Evolutionary conservation across 306 rosid genomes (phyloP), one percentile per base, ranked within the genome.

Genomic region (Aeschynomene evenia): DNA sequence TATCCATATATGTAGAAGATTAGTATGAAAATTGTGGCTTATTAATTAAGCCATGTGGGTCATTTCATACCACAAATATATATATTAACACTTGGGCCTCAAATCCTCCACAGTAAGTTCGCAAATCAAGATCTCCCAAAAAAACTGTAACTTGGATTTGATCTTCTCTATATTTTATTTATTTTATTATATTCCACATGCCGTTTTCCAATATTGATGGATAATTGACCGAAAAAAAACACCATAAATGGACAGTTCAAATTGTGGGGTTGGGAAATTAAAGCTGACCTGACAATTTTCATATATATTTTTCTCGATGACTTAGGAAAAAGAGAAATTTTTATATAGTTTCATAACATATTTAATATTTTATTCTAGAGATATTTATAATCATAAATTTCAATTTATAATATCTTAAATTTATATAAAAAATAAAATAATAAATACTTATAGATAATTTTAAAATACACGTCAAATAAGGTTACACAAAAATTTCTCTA

Each of bases 21-120:
- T 5, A 45, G 3, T 9, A 10, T 51, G 23, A 23, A 66, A 14
- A 34, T 34, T 61, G 22, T 8, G 13, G 18, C 22, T 37, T 52
- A 54, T 50, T 48, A 40, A 66, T 11, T 59, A 22, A 21, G 18
- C 49, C 65, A 61, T 14, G 76, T 53, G 67, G 42, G 21, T 61
- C 23, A 20, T 62, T 66, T 74, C 37, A 62, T 5, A 11, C 36
- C 56, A 31, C 37, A 57, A 43, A 62, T 18, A n/a, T 36, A 20
- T 9, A 1, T 6, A n/a, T 46, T 42, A 57, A 57, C 28, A 20
- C 58, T 15, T 16, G 29, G 23, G 40, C 42, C 29, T 46, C 62
- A 61, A 46, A 72, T 57, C 46, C 9, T 9, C 7, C 26, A 21
- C 5, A 63, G 18, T 13, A 43, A 43, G n/a, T 16, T 45, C 1